Conservation (phyloP, 2,329 filamentous ascomycete genomes). For the Annulohypoxylon truncatum region DNA sequence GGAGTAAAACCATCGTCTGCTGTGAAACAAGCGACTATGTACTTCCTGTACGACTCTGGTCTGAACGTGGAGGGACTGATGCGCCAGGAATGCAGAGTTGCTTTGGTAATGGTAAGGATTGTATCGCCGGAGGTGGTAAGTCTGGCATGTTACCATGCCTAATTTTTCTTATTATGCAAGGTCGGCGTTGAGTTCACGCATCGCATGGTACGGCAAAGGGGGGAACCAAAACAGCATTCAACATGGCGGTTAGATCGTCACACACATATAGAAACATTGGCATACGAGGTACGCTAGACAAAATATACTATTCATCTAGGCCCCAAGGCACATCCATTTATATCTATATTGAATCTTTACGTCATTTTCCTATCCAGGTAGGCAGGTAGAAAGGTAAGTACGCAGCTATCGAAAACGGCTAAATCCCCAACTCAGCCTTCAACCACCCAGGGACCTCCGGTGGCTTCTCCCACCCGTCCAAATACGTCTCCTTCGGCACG, state of each 20-base stretch:
- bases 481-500: constrained; percentile 64
- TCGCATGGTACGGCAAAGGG: constrained; percentile 14
- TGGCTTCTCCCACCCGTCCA: constrained; percentile 69
- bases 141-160: neutral
- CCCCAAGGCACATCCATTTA: neutral
- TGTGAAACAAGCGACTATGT: neutral
- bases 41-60: neutral
- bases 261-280: constrained; percentile 16
- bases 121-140: neutral
- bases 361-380: neutral
- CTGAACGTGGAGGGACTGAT: neutral
- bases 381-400: too few species aligned
- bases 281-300: constrained; percentile 21
- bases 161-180: neutral
- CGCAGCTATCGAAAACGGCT: neutral
- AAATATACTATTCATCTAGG: constrained; percentile 23
- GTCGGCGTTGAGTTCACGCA: constrained; percentile 21
- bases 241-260: constrained; percentile 27
- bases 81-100: neutral
- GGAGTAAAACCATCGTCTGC: neutral
- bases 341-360: neutral
- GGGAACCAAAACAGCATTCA: constrained; percentile 32
- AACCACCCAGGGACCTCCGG: constrained; percentile 72
- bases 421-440: constrained; percentile 59
- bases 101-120: neutral